phyloP scores from a whole-genome alignment of 176 grass and related monocot genomes.

The Triticum dicoccoides region DNA sequence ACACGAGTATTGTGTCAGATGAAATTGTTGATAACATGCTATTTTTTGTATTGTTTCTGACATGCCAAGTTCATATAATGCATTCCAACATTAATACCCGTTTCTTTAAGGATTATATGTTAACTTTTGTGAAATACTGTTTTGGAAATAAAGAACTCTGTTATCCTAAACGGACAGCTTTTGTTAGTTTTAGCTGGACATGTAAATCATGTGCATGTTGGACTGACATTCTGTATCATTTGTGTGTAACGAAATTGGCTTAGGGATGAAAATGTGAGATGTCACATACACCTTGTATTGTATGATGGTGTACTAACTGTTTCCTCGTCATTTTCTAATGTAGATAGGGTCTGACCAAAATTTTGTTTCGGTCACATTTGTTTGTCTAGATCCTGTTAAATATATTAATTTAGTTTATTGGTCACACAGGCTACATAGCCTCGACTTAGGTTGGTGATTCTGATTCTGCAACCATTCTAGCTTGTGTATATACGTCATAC shows the following conservation, averaged over 20 bases:
- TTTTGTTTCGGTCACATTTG: not conserved
- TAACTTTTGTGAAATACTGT: not conserved
- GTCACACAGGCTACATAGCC: constrained; percentile 18
- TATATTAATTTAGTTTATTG: not conserved
- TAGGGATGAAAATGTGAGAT: not conserved
- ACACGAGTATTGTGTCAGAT: not conserved
- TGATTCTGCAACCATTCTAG: not conserved
- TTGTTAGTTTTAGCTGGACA: not conserved
- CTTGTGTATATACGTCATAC: not conserved
- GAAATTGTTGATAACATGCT: not conserved
- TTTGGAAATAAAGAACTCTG: not conserved
- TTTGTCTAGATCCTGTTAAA: not conserved
- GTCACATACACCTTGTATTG: not conserved
- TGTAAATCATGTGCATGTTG: not conserved
- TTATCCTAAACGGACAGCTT: not conserved
- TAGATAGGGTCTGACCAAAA: not conserved
- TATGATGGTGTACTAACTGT: not conserved
- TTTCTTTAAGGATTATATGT: constrained; percentile 4
- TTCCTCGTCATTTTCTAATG: not conserved
- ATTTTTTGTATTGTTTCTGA: constrained; percentile 2
- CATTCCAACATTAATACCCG: not conserved
- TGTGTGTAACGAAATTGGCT: not conserved
- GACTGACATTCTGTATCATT: not conserved
- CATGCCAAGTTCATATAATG: not conserved
- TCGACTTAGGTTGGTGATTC: not conserved